Evolutionary conservation across 352 stramenopile species (phyloP).

Genomic region (Phytopythium kandeliae): DNA sequence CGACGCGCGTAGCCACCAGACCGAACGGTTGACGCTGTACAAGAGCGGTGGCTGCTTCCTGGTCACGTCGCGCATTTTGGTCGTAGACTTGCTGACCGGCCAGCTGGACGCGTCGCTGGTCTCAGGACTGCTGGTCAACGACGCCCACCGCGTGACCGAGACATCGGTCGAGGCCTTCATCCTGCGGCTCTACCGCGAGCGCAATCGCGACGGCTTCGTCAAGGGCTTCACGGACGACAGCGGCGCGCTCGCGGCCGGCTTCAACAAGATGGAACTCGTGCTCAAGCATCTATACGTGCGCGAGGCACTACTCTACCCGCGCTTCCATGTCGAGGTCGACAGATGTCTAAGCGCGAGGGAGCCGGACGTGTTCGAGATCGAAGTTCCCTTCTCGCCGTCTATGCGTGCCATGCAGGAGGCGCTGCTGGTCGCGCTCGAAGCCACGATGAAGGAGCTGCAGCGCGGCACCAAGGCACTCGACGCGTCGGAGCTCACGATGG

Average conservation of each 20-base stretch:
- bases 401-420: conserved; percentile 95
- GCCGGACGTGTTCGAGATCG: conserved; percentile 93
- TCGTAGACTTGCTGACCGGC: conserved; percentile 95
- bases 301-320: conserved; percentile 92
- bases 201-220: conserved; percentile 90
- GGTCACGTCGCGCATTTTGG: conserved; percentile 95
- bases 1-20: conserved; percentile 64
- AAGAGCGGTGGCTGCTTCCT: conserved; percentile 89
- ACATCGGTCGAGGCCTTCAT: conserved; percentile 97
- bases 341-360: conserved; percentile 80
- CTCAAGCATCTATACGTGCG: conserved; percentile 93
- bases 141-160: conserved; percentile 92
- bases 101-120: conserved; percentile 78
- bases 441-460: conserved; percentile 93
- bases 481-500: conserved; percentile 85
- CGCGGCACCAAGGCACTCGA: conserved; percentile 80
- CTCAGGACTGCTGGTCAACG: conserved; percentile 91
- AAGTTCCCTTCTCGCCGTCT: conserved; percentile 84
- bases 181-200: conserved; percentile 90
- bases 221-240: conserved; percentile 96
- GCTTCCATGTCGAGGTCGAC: conserved; percentile 92
- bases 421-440: conserved; percentile 90
- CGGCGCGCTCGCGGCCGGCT: conserved; percentile 86
- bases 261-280: conserved; percentile 94
- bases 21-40: conserved; percentile 88